Percentiles rank a stretch among this genome's conserved stretches.
phyloP scores from a whole-genome alignment of 306 rosid species.

The Fragaria vesca region DNA sequence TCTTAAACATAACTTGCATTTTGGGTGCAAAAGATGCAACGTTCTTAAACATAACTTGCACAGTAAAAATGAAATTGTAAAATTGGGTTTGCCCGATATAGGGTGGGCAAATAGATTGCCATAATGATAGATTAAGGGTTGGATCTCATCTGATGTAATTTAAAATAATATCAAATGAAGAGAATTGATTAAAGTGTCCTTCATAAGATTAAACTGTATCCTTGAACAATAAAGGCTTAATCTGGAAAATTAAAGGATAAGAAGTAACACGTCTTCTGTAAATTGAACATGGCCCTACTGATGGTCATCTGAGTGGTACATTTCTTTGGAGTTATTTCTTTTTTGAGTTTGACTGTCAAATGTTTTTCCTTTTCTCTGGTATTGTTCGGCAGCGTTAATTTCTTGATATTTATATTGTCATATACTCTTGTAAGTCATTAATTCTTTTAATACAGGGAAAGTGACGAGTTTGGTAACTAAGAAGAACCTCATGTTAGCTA shows the following conservation, averaged over 20 bases:
- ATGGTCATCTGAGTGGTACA: neutral
- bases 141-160: neutral
- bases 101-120: neutral
- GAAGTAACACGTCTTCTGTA: neutral
- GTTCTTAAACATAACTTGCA: neutral
- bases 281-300: neutral
- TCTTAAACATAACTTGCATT: too few relatives aligned
- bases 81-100: neutral
- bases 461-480: conserved; percentile 87
- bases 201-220: neutral
- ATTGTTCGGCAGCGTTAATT: neutral
- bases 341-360: neutral
- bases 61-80: neutral
- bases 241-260: neutral
- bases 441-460: conserved; percentile 58
- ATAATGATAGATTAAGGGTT: neutral
- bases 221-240: neutral
- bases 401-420: neutral
- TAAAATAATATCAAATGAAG: neutral
- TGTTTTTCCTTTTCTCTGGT: neutral
- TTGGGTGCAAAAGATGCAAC: neutral
- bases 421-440: neutral
- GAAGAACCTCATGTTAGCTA: conserved; percentile 60
- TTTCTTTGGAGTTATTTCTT: neutral
- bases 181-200: neutral